Percentiles rank a stretch among this genome's conserved stretches.
Evolutionary conservation across 2,329 filamentous ascomycete genomes (phyloP).

Genomic region (Trichoderma sp.): DNA sequence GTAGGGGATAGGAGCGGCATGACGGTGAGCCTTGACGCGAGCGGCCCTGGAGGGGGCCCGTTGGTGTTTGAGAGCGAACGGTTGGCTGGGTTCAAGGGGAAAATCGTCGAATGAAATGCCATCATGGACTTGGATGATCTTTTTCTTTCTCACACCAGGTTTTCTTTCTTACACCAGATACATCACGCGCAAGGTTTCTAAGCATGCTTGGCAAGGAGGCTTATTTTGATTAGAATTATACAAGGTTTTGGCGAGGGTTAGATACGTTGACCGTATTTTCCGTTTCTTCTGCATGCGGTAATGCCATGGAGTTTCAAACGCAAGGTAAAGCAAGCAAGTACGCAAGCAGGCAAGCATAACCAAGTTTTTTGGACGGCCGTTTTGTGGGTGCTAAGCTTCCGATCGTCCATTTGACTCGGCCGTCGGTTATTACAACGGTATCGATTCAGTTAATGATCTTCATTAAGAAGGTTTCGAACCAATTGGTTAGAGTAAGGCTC

Average conservation of each 20-base stretch:
- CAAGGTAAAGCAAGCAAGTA: no score
- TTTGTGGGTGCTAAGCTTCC: not conserved
- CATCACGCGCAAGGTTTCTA: not conserved
- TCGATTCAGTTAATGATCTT: constrained; percentile 18
- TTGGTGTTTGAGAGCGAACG: constrained; percentile 67
- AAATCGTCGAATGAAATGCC: constrained; percentile 43
- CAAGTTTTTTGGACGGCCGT: not conserved
- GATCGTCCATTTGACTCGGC: not conserved
- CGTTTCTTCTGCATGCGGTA: not conserved
- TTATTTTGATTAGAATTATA: not conserved
- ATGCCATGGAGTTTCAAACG: not conserved
- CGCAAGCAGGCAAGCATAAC: not conserved
- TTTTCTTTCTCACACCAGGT: not conserved
- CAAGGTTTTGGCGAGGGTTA: not conserved
- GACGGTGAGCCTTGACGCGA: constrained; percentile 72
- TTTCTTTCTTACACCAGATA: no score
- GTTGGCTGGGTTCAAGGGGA: constrained; percentile 38
- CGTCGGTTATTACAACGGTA: not conserved
- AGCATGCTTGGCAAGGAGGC: not conserved
- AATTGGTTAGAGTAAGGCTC: not conserved
- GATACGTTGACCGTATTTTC: not conserved
- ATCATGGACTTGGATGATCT: constrained; percentile 4
- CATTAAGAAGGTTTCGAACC: not conserved
- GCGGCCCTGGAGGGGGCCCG: constrained; percentile 66
- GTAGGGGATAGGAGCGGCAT: constrained; percentile 71